Percentiles rank a stretch among this genome's conserved stretches.
Conservation (phyloP, 768 basidiomycete species). For the Naematelia aurantialba region DNA sequence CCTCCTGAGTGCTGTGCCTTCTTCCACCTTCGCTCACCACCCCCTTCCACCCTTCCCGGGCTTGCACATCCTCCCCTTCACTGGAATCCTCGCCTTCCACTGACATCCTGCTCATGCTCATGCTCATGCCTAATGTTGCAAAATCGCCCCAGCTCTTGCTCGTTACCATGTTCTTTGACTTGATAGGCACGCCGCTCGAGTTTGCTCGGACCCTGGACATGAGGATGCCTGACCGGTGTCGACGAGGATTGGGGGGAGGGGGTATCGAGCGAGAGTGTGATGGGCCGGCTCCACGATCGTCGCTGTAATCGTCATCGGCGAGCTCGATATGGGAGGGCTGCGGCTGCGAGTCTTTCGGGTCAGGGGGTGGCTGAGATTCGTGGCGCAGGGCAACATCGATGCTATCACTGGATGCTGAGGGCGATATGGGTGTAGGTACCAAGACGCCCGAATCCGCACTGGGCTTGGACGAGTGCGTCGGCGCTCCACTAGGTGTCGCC, state of each 20-base stretch:
- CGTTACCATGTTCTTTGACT: conserved; percentile 11
- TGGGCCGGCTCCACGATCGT: conserved; percentile 4
- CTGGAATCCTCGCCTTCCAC: conserved; percentile 8
- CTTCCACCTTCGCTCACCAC: conserved; percentile 29
- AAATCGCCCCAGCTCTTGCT: conserved; percentile 37
- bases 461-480: neutral
- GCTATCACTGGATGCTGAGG: neutral
- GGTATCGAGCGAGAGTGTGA: conserved; percentile 21
- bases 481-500: neutral
- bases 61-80: conserved; percentile 7
- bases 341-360: neutral
- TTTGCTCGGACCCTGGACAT: conserved; percentile 39
- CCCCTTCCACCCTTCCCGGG: conserved; percentile 21
- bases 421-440: neutral
- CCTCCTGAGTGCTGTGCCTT: conserved; percentile 13
- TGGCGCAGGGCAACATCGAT: neutral
- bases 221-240: conserved; percentile 46
- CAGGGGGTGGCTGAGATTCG: neutral
- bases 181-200: conserved; percentile 20
- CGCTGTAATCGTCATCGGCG: too few species aligned
- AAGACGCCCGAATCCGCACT: neutral
- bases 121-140: conserved; percentile 12
- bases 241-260: conserved; percentile 38
- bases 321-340: neutral
- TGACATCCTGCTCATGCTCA: conserved; percentile 7